Conservation (phyloP, 2,329 filamentous ascomycete species). For the Aspergillaceae sp. region DNA sequence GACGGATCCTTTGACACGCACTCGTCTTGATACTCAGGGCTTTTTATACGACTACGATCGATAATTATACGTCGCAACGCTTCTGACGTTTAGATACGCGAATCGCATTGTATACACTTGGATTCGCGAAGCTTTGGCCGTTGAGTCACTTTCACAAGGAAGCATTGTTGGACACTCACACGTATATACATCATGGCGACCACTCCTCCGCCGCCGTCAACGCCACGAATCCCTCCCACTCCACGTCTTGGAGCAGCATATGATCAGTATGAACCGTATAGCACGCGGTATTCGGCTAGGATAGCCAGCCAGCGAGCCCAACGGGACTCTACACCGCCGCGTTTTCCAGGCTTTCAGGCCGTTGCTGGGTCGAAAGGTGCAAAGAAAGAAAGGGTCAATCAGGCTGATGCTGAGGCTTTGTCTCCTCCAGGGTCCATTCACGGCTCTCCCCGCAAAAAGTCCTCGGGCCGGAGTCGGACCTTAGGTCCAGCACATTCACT, state of each 20-base stretch:
- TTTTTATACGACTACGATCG: neutral
- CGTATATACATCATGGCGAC: conserved; percentile 30
- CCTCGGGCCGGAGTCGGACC: conserved; percentile 7
- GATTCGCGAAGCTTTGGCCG: neutral
- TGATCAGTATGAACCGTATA: conserved; percentile 33
- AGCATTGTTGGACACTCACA: neutral
- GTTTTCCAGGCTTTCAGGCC: conserved; percentile 13
- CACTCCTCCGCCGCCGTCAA: conserved; percentile 36
- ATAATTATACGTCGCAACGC: neutral
- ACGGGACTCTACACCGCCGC: conserved; percentile 20
- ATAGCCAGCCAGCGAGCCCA: conserved; percentile 27
- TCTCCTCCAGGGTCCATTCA: conserved; percentile 23
- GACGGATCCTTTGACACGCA: neutral
- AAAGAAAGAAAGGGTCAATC: conserved; percentile 14
- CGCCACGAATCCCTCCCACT: conserved; percentile 34
- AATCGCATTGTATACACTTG: conserved; percentile 1
- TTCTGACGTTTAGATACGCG: neutral
- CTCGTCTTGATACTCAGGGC: neutral
- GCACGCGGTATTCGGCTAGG: conserved; percentile 33
- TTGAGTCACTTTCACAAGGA: neutral
- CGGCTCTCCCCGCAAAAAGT: conserved; percentile 21
- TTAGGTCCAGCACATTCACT: conserved; percentile 12
- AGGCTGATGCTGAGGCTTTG: conserved; percentile 13
- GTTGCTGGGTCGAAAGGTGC: conserved; percentile 10
- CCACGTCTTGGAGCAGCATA: conserved; percentile 40